Evolutionary conservation across 352 stramenopile species (phyloP).

Genomic region (Phytopythium delawarense): DNA sequence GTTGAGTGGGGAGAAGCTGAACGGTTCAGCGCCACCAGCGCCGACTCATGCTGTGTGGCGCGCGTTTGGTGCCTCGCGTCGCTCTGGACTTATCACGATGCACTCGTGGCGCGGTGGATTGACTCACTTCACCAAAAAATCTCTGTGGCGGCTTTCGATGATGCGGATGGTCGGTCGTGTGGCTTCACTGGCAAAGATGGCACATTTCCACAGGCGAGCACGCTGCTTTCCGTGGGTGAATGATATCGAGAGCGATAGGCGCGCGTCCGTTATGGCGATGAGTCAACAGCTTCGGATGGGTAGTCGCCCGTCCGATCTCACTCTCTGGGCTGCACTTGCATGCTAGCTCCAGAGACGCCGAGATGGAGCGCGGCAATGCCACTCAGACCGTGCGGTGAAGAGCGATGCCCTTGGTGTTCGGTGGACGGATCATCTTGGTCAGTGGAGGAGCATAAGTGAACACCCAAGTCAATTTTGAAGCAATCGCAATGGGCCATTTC

Average conservation of each 20-base stretch:
- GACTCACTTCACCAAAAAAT: background rate
- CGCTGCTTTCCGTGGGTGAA: background rate
- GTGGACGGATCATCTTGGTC: too few species aligned
- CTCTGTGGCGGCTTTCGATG: background rate
- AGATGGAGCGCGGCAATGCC: too few species aligned
- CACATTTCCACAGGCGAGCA: background rate
- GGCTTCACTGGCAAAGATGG: background rate
- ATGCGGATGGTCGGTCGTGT: background rate
- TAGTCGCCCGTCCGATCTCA: too few species aligned
- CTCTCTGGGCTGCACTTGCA: too few species aligned
- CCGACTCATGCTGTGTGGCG: background rate
- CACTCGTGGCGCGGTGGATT: background rate
- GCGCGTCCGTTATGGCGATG: too few species aligned
- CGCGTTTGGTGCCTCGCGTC: background rate
- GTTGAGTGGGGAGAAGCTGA: background rate
- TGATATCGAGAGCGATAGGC: background rate
- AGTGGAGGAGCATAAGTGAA: too few species aligned
- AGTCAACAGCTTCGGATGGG: too few species aligned
- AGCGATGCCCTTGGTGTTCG: too few species aligned
- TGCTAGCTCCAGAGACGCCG: too few species aligned
- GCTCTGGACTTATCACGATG: background rate
- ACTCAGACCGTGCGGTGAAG: too few species aligned
- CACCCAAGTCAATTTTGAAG: too few species aligned
- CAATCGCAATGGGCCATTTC: too few species aligned
- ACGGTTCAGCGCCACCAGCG: background rate